A percentile compares a stretch with the other conserved stretches of the same genome.
Conservation (phyloP, 352 stramenopile genomes). For the Pythium monospermum region DNA sequence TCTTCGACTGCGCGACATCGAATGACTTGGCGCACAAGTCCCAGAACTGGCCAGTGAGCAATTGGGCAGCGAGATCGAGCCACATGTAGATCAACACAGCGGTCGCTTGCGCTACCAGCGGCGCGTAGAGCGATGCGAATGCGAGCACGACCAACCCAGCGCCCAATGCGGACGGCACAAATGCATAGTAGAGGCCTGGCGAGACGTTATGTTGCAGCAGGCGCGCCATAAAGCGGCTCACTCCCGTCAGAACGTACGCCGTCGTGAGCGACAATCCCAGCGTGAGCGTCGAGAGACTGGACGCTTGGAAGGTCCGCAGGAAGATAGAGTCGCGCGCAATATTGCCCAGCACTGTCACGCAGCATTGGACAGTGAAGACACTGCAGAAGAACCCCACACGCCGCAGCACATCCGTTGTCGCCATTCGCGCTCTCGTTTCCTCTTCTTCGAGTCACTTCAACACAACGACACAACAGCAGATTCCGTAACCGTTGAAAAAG, state of each 20-base stretch:
- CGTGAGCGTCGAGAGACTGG: conserved; percentile 67
- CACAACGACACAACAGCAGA: too few relatives aligned
- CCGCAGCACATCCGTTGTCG: conserved; percentile 26
- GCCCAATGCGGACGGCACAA: conserved; percentile 38
- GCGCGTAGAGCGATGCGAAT: conserved; percentile 39
- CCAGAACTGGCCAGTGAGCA: conserved; percentile 85
- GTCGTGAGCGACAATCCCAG: conserved; percentile 68
- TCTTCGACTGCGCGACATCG: conserved; percentile 77
- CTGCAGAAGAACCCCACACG: conserved; percentile 80
- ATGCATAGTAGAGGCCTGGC: conserved; percentile 47
- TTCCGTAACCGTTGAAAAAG: too few relatives aligned
- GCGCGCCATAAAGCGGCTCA: conserved; percentile 29
- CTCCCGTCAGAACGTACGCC: conserved; percentile 56
- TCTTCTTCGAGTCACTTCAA: conserved; percentile 8
- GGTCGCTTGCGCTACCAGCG: conserved; percentile 32
- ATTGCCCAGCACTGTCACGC: conserved; percentile 60
- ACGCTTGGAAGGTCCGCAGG: conserved; percentile 61
- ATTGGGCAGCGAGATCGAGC: conserved; percentile 68
- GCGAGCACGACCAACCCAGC: conserved; percentile 38
- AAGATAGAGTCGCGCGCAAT: conserved; percentile 84
- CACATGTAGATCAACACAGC: conserved; percentile 76
- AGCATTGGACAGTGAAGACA: conserved; percentile 80
- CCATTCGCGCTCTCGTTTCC: not conserved
- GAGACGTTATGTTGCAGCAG: conserved; percentile 21
- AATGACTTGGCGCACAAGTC: conserved; percentile 80